These are phyloP conservation scores for Euphorbia tirucalli DNA, from an alignment of 345 rosid species.

Conservation along the genomic window DNA sequence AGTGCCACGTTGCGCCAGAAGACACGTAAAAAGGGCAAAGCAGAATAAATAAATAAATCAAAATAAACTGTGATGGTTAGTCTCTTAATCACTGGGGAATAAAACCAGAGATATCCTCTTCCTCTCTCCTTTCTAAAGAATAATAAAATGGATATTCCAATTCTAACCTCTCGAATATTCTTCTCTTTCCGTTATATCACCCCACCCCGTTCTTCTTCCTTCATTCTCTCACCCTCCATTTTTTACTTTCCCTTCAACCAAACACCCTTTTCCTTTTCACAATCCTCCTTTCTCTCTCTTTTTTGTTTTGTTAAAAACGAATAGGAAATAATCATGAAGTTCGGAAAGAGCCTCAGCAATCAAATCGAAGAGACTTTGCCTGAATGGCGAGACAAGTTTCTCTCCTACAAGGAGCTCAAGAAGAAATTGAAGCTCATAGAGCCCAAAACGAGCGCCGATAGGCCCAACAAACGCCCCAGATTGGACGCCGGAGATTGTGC, in stretches of 20 bases:
- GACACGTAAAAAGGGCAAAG: background rate
- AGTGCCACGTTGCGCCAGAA: background rate
- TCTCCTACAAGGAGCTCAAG: conserved; percentile 93
- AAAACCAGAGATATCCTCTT: conserved; percentile 49
- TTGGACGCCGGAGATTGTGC: conserved; percentile 22
- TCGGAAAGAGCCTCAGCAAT: conserved; percentile 89
- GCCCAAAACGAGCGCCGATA: conserved; percentile 26
- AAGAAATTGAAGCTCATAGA: conserved; percentile 73
- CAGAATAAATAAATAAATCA: background rate
- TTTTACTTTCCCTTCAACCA: conserved; percentile 15
- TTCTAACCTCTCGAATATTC: conserved; percentile 62
- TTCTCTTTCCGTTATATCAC: conserved; percentile 41
- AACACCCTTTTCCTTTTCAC: background rate
- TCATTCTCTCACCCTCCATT: background rate
- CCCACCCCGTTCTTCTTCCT: conserved; percentile 6
- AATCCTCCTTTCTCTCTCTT: background rate
- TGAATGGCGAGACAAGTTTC: conserved; percentile 93
- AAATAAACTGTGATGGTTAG: background rate
- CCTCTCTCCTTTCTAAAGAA: background rate
- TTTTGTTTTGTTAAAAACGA: no score
- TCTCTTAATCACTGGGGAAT: no score
- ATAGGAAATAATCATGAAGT: conserved; percentile 56
- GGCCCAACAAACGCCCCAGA: conserved; percentile 12
- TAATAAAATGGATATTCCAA: conserved; percentile 56
- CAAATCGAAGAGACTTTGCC: conserved; percentile 96